Evolutionary conservation across 163 green algal genomes (phyloP).

Genomic region (Smithsoniella earleae): DNA sequence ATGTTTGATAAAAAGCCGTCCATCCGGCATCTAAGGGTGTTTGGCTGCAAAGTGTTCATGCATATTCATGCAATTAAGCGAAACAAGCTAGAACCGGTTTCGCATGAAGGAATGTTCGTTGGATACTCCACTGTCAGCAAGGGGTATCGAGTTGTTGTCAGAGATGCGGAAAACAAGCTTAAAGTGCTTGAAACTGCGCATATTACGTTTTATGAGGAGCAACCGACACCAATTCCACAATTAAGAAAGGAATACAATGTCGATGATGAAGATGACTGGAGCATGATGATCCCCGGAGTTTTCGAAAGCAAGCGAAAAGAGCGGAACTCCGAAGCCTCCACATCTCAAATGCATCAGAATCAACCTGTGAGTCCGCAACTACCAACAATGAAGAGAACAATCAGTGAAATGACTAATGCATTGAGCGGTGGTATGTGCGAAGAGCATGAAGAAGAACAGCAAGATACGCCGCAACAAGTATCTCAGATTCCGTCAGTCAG

Average conservation of each 20-base stretch:
- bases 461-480: too few relatives aligned
- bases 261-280: background rate
- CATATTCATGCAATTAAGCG: background rate
- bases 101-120: constrained; percentile 28
- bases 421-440: too few relatives aligned
- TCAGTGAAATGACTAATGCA: too few relatives aligned
- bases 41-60: constrained; percentile 36
- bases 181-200: background rate
- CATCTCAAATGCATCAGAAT: too few relatives aligned
- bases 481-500: background rate
- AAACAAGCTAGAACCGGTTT: constrained; percentile 30
- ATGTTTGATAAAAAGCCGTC: constrained; percentile 35
- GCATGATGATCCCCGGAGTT: background rate
- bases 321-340: too few relatives aligned
- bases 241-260: background rate
- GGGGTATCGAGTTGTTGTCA: constrained; percentile 23
- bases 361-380: too few relatives aligned
- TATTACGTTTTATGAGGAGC: background rate
- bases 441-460: too few relatives aligned
- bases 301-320: too few relatives aligned
- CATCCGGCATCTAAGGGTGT: constrained; percentile 32
- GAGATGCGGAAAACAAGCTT: background rate
- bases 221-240: background rate
- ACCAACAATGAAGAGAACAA: too few relatives aligned
- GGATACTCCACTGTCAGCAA: constrained; percentile 30